Conservation (phyloP, 1,284 basidiomycete genomes). For the Xanthoconium separans region DNA sequence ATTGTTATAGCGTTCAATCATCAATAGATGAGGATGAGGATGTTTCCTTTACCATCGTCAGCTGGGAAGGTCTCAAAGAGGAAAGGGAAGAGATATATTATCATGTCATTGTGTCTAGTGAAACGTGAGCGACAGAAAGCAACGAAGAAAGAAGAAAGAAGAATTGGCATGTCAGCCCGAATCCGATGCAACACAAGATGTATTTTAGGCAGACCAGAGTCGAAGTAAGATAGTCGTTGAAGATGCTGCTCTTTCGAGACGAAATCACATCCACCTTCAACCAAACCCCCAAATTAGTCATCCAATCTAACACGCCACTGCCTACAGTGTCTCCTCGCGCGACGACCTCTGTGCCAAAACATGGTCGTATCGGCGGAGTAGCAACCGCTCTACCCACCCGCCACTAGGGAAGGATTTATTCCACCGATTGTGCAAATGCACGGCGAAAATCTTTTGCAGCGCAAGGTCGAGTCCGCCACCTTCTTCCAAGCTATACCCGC, state of each 20-base stretch:
- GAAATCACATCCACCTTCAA: not conserved
- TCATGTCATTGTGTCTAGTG: too few relatives aligned
- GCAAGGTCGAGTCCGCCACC: slow-evolving; percentile 66
- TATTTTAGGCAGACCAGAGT: too few relatives aligned
- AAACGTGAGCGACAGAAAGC: too few relatives aligned
- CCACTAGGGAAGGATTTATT: slow-evolving; percentile 71
- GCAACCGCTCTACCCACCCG: slow-evolving; percentile 79
- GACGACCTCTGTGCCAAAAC: slow-evolving; percentile 1
- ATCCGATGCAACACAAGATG: too few relatives aligned
- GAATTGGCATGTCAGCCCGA: too few relatives aligned
- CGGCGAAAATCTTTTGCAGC: slow-evolving; percentile 74
- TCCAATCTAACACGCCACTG: not conserved
- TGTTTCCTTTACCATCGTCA: not conserved
- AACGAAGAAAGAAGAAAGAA: too few relatives aligned
- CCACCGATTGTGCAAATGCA: slow-evolving; percentile 96
- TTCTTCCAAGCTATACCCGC: slow-evolving; percentile 56
- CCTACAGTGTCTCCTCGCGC: not conserved
- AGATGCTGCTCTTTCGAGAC: not conserved
- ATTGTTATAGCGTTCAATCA: too few relatives aligned
- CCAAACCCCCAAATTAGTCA: not conserved
- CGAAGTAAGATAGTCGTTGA: too few relatives aligned
- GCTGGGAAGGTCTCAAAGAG: too few relatives aligned
- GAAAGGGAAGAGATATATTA: too few relatives aligned
- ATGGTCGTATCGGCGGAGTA: slow-evolving; percentile 63
- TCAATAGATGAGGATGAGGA: too few relatives aligned